Percentiles rank a stretch among this genome's conserved stretches.
Evolutionary conservation across 495 filamentous ascomycete species (phyloP).

Genomic region (Staphylotrichum tortipilum): DNA sequence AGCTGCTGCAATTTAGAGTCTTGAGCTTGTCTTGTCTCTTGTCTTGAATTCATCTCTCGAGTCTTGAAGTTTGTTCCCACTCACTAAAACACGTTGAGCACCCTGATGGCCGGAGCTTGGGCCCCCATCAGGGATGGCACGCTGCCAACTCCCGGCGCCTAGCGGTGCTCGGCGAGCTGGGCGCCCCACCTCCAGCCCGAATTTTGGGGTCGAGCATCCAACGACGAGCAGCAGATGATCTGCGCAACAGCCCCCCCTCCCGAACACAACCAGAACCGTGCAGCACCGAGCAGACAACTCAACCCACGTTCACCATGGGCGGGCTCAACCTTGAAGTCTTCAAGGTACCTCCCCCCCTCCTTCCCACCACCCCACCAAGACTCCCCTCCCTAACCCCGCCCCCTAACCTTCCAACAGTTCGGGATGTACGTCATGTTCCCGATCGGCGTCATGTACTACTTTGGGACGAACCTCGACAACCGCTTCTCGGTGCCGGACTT

Average conservation of each 20-base stretch:
- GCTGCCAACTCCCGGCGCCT: background rate
- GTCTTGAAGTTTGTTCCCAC: no score
- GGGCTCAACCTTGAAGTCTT: conserved; percentile 92
- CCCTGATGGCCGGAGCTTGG: conserved; percentile 28
- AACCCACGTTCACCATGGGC: conserved; percentile 42
- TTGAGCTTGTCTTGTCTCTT: no score
- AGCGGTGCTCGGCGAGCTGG: background rate
- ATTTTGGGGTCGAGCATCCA: conserved; percentile 1
- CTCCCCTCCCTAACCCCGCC: background rate
- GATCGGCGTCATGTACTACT: conserved; percentile 99
- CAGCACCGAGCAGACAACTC: background rate
- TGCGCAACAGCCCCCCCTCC: conserved; percentile 30
- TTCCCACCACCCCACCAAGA: background rate
- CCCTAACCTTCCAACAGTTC: conserved; percentile 49
- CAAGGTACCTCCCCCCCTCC: conserved; percentile 52
- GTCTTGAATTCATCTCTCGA: no score
- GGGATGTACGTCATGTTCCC: conserved; percentile 98
- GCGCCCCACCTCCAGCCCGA: conserved; percentile 2
- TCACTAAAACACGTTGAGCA: conserved; percentile 12
- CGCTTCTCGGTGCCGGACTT: conserved; percentile 83
- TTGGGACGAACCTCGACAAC: conserved; percentile 93
- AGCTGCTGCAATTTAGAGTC: background rate
- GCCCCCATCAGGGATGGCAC: background rate
- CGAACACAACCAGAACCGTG: conserved; percentile 21
- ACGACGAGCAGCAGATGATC: conserved; percentile 9